Evolutionary conservation across 2,329 filamentous ascomycete genomes (phyloP), one percentile per base, ranked within the genome.

Genomic region (Akanthomyces lecanii): DNA sequence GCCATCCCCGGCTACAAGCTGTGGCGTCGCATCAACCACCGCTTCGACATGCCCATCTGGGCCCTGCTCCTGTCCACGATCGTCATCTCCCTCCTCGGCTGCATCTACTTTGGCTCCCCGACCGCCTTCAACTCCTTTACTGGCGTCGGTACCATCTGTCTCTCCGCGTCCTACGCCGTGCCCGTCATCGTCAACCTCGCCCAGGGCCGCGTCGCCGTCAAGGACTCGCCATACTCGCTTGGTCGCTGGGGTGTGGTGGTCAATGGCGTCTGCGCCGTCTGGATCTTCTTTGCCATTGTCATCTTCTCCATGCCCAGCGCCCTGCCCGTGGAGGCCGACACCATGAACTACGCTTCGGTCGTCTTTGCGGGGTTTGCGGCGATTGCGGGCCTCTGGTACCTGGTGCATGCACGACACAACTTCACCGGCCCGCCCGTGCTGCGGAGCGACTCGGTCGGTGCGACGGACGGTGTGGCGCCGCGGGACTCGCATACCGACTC

Each of bases 121-220:
- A 88, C 89, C 0, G 90, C 90, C 0, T 93, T 93, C 78, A 89
- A 89, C 78, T 88, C 86, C 11, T 92, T 93, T 74, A 92, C 89
- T 0, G 89, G 89, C 33, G 89, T 92, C 1, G 90, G 89, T 1
- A 92, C 89, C 5, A 92, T 93, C 71, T 92, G 89, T 67, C 82
- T 93, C 0, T 89, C 86, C 0, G 86, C 87, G 4, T 91, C 88
- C 0, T 93, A 93, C 72, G 89, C 87, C 16, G 81, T 92, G 18
- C 90, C 90, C 0, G 91, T 93, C 61, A 75, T 92, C 12, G 87
- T 93, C 63, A 89, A 82, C 12, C 76, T 93, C 3, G 68, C 92
- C 1, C 84, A 88, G 18, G 82, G 86, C 11, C 83, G 90, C n/a
- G 80, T 83, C 59, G 81, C 85, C 42, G 84, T 92, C n/a, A 79